These are phyloP conservation scores for Prunella vulgaris DNA, from an alignment of 257 asterid genomes.

Conservation along the genomic window DNA sequence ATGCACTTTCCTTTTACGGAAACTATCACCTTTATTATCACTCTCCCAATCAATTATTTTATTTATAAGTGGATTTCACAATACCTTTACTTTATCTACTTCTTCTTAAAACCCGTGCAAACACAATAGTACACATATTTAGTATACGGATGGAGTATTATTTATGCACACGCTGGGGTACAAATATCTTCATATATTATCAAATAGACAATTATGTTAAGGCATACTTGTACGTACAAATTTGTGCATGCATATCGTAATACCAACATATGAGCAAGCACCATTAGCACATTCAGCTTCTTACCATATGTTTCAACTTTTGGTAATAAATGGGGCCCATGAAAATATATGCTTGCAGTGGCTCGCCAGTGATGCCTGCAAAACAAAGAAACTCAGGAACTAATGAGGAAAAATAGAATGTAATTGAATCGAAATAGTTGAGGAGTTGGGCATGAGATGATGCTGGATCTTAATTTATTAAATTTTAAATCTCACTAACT, in stretches of 20 bases:
- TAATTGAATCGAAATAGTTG: neutral
- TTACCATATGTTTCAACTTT: conserved; percentile 95
- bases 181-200: neutral
- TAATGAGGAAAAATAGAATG: conserved; percentile 1
- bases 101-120: too few relatives aligned
- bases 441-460: too few relatives aligned
- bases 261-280: neutral
- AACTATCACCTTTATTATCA: too few relatives aligned
- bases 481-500: too few relatives aligned
- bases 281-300: neutral
- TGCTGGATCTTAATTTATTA: too few relatives aligned
- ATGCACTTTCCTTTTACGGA: too few relatives aligned
- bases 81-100: too few relatives aligned
- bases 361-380: conserved; percentile 89
- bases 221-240: neutral
- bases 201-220: neutral
- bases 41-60: too few relatives aligned
- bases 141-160: too few relatives aligned
- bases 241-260: neutral
- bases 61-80: too few relatives aligned
- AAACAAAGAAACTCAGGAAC: conserved; percentile 10
- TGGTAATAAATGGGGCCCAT: conserved; percentile 99
- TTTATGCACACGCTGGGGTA: too few relatives aligned
- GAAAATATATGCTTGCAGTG: conserved; percentile 88
- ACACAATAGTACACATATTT: too few relatives aligned